Base-by-base conservation (phyloP, 352 stramenopile genomes). In the Salisapilia sapeloensis region DNA sequence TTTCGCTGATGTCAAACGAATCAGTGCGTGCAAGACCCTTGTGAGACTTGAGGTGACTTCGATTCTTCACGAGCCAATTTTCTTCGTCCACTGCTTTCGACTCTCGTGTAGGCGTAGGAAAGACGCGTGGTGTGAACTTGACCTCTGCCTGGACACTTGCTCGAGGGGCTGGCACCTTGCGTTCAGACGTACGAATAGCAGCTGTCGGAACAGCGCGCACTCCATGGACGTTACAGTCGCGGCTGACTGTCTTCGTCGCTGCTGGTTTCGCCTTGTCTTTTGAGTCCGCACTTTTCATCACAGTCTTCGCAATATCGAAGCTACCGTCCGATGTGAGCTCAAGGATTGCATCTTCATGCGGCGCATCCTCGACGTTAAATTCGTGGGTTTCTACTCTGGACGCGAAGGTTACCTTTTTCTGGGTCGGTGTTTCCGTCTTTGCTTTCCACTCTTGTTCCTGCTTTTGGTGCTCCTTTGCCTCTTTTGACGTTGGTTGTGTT, bases 1-100 rank as follows among this genome's bases (percentile, higher is more conserved):
- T 82, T 54, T 89, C 72, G 38, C 69, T 89, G 50, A 89, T 89
- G 33, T 89, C 72, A 36, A 82, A 82, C n/a, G n/a, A n/a, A n/a
- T n/a, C n/a, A n/a, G n/a, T n/a, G n/a, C n/a, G n/a, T 10, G 54
- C 40, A 9, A 85, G 47, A 4, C 61, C 62, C 29, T 78, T 57
- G 50, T 89, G 72, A 21, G 64, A 65, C 11, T 70, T 74, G 11
- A 89, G 45, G 24, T 89, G 61, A 10, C 79, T 76, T 3, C 69
- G 63, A 32, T 89, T 85, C 43, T 89, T 89, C 10, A 89, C 23
- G 20, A 89, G 42, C 72, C 72, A 89, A 34, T 82, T 57, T 42
- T 89, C 69, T 26, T 89, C 72, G 20, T 89, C 72, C 2, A 54
- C 66, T 20, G 69, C 72, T 28, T 77, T 89, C 5, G 72, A 89